These are phyloP conservation scores for Dactylonectria macrodidyma DNA, from an alignment of 2,329 filamentous ascomycete genomes.

Conservation along the genomic window DNA sequence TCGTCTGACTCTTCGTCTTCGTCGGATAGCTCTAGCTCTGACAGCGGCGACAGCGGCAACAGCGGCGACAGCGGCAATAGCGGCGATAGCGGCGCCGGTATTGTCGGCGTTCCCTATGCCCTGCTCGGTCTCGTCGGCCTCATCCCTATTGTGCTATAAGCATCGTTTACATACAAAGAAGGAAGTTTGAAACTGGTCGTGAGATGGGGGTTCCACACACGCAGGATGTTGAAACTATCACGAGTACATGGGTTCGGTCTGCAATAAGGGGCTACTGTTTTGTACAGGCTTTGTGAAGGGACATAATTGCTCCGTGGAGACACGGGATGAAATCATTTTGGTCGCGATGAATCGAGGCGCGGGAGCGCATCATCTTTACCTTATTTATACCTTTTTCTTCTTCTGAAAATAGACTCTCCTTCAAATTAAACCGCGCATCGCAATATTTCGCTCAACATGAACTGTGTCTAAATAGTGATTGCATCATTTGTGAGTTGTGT, in stretches of 20 bases:
- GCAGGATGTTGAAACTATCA: background rate
- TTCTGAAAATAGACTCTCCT: background rate
- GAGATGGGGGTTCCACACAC: background rate
- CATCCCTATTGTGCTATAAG: conserved; percentile 47
- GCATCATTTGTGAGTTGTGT: background rate
- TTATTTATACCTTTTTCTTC: background rate
- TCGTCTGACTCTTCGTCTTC: conserved; percentile 8
- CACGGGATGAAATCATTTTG: background rate
- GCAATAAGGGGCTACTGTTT: background rate
- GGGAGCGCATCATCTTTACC: background rate
- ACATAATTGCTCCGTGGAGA: background rate
- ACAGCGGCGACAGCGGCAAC: conserved; percentile 31
- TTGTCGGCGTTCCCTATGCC: conserved; percentile 36
- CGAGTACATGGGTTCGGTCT: background rate
- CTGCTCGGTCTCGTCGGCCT: conserved; percentile 44
- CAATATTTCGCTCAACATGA: background rate
- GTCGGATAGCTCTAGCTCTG: conserved; percentile 19
- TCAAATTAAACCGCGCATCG: no score
- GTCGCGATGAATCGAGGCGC: background rate
- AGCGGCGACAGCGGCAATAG: conserved; percentile 31
- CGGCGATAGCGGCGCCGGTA: conserved; percentile 38
- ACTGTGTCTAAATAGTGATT: background rate
- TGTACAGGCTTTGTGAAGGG: background rate
- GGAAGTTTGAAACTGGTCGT: background rate
- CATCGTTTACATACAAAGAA: background rate